Base-by-base conservation (phyloP, 805 yeast species). In the Cyberlindnera xishuangbannaensis region DNA sequence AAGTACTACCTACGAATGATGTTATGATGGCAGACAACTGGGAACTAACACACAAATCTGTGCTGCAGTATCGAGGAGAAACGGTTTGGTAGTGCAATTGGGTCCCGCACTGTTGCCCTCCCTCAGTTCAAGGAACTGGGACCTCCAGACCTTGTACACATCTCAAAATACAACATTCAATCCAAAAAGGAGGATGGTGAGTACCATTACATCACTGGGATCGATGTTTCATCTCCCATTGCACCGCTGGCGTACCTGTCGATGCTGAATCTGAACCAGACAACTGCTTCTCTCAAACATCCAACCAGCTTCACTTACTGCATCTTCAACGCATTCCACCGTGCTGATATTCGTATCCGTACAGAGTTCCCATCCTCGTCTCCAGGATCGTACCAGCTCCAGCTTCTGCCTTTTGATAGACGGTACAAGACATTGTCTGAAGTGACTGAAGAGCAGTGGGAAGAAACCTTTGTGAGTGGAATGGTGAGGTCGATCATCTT, bases 331-430 rank as follows among this genome's bases (percentile, higher is more conserved):
- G 68, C 80, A 14, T 84, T 92, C 49, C 24, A 33, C 3, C 70
- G 69, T 35, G 70, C 80, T 5, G 98, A 90, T 55, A 61, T 88
- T 25, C 66, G 96, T 15, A 75, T 86, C 46, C 55, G 76, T 49
- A 69, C 73, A 14, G 65, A 67, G 28, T 70, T 76, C 40, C 81
- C 83, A 0, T 74, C 73, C 9, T 56, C 57, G 13, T 35, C 59
- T 2, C 55, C 60, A 5, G 53, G 51, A 4, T 37, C 49, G 41
- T 65, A 33, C 31, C 63, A 49, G 43, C 30, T 58, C 3, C 53
- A 41, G 10, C 24, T 47, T 7, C 47, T 61, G 15, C 59, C 64
- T 22, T 41, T 59, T n/a, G 69, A 65, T 34, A 55, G 56, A 33
- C 33, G 60, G 2, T 57, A 51, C 29, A 64, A 56, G 17, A 52